These are phyloP conservation scores for Arthrobotrys musiformis DNA, from an alignment of 2,329 filamentous ascomycete genomes.

Conservation along the genomic window DNA sequence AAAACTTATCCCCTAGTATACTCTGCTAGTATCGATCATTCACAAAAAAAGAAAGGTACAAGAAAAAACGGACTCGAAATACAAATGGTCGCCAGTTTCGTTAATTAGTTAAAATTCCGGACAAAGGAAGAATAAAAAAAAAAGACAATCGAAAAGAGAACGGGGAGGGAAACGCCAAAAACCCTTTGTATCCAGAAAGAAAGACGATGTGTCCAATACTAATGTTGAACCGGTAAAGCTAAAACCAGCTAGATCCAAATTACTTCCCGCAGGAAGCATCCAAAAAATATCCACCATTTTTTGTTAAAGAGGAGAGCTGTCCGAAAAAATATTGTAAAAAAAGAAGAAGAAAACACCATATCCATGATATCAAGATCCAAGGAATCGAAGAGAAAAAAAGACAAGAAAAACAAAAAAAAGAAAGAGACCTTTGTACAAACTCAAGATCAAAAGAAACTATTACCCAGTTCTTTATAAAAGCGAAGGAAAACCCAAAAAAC, in stretches of 20 bases:
- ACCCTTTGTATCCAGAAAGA: constrained; percentile 44
- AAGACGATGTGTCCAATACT: background rate
- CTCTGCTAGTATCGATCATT: constrained; percentile 1
- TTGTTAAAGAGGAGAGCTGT: constrained; percentile 35
- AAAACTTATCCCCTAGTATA: background rate
- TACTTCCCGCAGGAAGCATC: background rate
- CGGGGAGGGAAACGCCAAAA: constrained; percentile 37
- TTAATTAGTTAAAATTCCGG: constrained; percentile 9
- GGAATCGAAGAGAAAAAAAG: background rate
- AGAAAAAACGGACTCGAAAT: constrained; percentile 4
- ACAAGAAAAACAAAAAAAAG: constrained; percentile 12
- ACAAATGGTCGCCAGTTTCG: constrained; percentile 28
- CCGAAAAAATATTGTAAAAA: constrained; percentile 7
- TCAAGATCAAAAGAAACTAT: constrained; percentile 21
- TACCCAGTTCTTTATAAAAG: constrained; percentile 52
- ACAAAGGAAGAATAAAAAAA: background rate
- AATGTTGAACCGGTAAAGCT: constrained; percentile 28
- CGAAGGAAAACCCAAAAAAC: constrained; percentile 22
- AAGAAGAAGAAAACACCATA: constrained; percentile 28
- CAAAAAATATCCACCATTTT: constrained; percentile 38
- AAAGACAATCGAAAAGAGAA: background rate
- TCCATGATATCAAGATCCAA: constrained; percentile 51
- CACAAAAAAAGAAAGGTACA: constrained; percentile 9
- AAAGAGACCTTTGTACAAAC: constrained; percentile 53
- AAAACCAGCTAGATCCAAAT: background rate